These are phyloP conservation scores for Lachnellula hyalina DNA, from an alignment of 2,329 filamentous ascomycete genomes.

Conservation along the genomic window DNA sequence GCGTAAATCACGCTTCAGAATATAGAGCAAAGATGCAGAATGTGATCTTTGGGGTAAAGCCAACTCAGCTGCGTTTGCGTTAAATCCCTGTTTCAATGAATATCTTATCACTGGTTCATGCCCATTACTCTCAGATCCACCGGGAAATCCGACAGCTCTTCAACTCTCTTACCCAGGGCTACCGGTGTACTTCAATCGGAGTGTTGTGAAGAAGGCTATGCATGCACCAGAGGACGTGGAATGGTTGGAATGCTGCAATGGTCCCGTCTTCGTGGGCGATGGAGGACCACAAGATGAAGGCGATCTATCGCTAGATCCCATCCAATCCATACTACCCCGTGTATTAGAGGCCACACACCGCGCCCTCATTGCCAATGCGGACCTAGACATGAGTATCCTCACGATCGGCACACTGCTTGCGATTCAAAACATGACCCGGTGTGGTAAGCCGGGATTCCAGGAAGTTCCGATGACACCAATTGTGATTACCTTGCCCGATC, in stretches of 20 bases:
- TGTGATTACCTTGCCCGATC: conserved; percentile 20
- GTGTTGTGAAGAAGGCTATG: conserved; percentile 45
- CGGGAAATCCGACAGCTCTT: conserved; percentile 32
- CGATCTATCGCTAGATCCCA: conserved; percentile 36
- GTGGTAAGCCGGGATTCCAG: conserved; percentile 42
- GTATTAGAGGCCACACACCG: conserved; percentile 49
- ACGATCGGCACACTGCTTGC: conserved; percentile 48
- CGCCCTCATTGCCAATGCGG: conserved; percentile 43
- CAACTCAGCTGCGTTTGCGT: conserved; percentile 34
- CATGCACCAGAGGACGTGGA: conserved; percentile 39
- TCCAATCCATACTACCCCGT: conserved; percentile 37
- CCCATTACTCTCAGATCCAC: conserved; percentile 35
- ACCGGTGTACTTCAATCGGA: conserved; percentile 45
- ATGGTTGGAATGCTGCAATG: conserved; percentile 37
- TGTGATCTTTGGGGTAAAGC: conserved; percentile 38
- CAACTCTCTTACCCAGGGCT: conserved; percentile 35
- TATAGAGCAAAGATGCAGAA: conserved; percentile 16
- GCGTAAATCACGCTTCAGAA: neutral
- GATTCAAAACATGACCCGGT: conserved; percentile 50
- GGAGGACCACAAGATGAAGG: conserved; percentile 19
- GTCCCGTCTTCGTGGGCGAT: conserved; percentile 38
- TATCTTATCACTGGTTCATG: conserved; percentile 43
- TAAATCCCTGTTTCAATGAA: conserved; percentile 46
- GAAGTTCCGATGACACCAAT: conserved; percentile 31
- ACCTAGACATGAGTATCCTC: conserved; percentile 43